A percentile compares a stretch with the other conserved stretches of the same genome.
Conservation (phyloP, 768 basidiomycete genomes). For the Agrocybe chaxingu region DNA sequence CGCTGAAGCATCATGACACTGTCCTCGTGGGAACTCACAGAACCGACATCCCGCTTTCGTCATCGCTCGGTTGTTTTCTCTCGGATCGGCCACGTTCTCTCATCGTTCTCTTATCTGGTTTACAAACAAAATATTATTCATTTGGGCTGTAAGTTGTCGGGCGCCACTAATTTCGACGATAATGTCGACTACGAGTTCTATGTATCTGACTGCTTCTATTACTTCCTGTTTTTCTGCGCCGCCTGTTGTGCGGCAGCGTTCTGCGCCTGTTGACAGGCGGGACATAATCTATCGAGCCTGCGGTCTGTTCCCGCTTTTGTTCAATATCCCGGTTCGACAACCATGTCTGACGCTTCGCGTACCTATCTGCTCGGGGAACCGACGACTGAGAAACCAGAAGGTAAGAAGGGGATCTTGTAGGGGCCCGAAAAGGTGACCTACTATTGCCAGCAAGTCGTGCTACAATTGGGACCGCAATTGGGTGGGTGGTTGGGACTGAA, state of each 20-base stretch:
- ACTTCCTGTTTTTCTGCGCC: neutral
- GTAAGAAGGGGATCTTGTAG: neutral
- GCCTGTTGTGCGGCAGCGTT: neutral
- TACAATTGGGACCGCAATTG: conserved; percentile 59
- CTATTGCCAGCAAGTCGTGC: conserved; percentile 74
- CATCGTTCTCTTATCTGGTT: too few relatives aligned
- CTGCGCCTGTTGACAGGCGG: conserved; percentile 22
- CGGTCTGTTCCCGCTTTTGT: conserved; percentile 20
- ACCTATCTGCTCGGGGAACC: conserved; percentile 72
- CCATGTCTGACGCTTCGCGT: conserved; percentile 3
- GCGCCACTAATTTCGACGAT: too few relatives aligned
- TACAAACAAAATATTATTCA: too few relatives aligned
- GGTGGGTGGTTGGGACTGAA: conserved; percentile 65
- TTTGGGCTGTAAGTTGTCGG: too few relatives aligned
- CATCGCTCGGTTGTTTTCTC: too few relatives aligned
- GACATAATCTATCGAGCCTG: conserved; percentile 25
- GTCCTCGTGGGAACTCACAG: neutral
- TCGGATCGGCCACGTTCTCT: too few relatives aligned
- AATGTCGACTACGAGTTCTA: too few relatives aligned
- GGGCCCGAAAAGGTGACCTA: conserved; percentile 30
- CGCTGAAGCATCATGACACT: neutral
- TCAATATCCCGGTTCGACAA: conserved; percentile 4
- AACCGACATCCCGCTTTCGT: too few relatives aligned
- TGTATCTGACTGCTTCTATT: too few relatives aligned
- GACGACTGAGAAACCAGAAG: conserved; percentile 42